Evolutionary conservation across 495 filamentous ascomycete species (phyloP), one percentile per base, ranked within the genome.

Genomic region (Xylaria sp.): DNA sequence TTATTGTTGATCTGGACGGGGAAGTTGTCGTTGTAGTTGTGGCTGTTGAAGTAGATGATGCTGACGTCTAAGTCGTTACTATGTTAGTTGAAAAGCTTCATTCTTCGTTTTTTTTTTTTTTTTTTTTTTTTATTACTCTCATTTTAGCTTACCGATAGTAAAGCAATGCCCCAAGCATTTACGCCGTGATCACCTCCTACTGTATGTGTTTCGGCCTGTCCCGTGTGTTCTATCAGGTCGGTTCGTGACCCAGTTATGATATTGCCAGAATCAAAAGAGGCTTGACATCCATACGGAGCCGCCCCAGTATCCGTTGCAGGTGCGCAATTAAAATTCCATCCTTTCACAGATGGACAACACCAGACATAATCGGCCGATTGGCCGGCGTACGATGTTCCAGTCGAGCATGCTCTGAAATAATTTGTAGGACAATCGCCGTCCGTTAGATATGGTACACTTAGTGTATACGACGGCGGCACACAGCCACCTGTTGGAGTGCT

Each of bases 101-200:
- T 26, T 55, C 17, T 8, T 21, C n/a, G 17, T n/a, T 17, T 17
- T 50, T 17, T 50, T 55, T 31, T n/a, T n/a, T n/a, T n/a, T n/a
- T n/a, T n/a, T n/a, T n/a, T n/a, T n/a, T n/a, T n/a, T n/a, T n/a
- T n/a, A n/a, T n/a, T n/a, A n/a, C 35, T 6, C 58, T 40, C 11
- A 1, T 5, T 19, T 37, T 1, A 17, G n/a, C 58, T 41, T 12
- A 61, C 58, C 37, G 58, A 61, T 21, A 61, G 37, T 24, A 61
- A 40, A 43, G 58, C 58, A 61, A 61, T 61, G 19, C 58, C 58
- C 58, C 58, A 61, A 41, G 58, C 58, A 61, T 61, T 61, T 12
- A 61, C 58, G 8, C 58, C 58, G 12, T 12, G 0, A 19, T 61
- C 58, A 7, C 3, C 19, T 9, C 8, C 31, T 2, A 61, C 12